Conservation (phyloP, 1,139 yeast species). For the Torulaspora pretoriensis region DNA sequence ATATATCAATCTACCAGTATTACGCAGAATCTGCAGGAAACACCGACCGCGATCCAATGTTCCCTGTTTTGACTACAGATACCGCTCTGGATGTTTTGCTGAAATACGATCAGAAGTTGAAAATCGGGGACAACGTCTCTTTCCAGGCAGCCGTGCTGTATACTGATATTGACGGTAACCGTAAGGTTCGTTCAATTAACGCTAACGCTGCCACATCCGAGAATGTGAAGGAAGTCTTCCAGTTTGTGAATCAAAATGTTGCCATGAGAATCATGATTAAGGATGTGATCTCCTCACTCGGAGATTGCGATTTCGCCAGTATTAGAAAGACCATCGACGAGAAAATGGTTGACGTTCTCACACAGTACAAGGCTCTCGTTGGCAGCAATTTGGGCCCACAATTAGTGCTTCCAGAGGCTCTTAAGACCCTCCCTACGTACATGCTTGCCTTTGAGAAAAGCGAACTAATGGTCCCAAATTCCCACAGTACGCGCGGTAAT, state of each 20-base stretch:
- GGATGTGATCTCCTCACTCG: conserved; percentile 60
- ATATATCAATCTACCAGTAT: conserved; percentile 77
- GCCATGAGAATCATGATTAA: conserved; percentile 67
- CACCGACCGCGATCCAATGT: conserved; percentile 53
- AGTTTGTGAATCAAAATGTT: conserved; percentile 82
- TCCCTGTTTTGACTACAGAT: conserved; percentile 63
- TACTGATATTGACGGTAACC: conserved; percentile 68
- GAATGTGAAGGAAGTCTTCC: conserved; percentile 67
- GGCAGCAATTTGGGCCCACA: conserved; percentile 51
- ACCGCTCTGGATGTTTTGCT: conserved; percentile 70
- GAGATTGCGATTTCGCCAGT: conserved; percentile 56
- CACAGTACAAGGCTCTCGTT: conserved; percentile 65
- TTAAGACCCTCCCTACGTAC: conserved; percentile 67
- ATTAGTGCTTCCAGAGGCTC: conserved; percentile 75
- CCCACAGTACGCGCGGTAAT: conserved; percentile 48
- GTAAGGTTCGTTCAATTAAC: conserved; percentile 84
- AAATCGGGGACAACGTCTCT: conserved; percentile 72
- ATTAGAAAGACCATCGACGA: conserved; percentile 60
- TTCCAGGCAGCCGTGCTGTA: conserved; percentile 88
- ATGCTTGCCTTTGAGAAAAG: conserved; percentile 68
- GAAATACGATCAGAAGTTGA: conserved; percentile 71
- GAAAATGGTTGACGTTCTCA: conserved; percentile 66
- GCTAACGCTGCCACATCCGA: conserved; percentile 77
- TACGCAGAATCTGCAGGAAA: conserved; percentile 49
- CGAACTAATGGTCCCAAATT: conserved; percentile 53